Percentiles rank a stretch among this genome's conserved stretches.
Evolutionary conservation across 768 basidiomycete genomes (phyloP).

Genomic region (Asterophora parasitica): DNA sequence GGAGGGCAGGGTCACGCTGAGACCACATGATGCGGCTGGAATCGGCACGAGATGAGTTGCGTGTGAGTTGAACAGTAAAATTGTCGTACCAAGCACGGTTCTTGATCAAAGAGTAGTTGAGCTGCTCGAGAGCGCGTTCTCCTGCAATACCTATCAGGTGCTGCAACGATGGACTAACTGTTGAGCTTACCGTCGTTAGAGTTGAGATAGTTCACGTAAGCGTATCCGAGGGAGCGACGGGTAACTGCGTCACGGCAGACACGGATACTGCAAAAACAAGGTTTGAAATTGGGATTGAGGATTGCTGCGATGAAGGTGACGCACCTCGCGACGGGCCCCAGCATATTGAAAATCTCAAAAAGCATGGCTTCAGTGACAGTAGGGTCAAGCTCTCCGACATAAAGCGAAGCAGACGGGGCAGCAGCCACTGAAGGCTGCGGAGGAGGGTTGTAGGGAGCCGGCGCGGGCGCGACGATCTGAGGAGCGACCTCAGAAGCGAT

Average conservation of each 20-base stretch:
- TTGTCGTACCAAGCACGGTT: slow-evolving; percentile 83
- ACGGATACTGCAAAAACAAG: slow-evolving; percentile 64
- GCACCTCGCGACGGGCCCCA: slow-evolving; percentile 96
- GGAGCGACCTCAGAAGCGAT: slow-evolving; percentile 43
- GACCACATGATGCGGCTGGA: slow-evolving; percentile 99
- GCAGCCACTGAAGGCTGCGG: slow-evolving; percentile 51
- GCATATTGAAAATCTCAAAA: slow-evolving; percentile 99
- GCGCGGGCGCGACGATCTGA: slow-evolving; percentile 31
- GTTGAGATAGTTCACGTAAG: slow-evolving; percentile 99
- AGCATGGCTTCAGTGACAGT: slow-evolving; percentile 99
- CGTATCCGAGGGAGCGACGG: slow-evolving; percentile 98
- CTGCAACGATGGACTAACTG: background rate
- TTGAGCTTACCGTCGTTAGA: slow-evolving; percentile 72
- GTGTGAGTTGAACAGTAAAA: slow-evolving; percentile 11
- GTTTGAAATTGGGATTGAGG: background rate
- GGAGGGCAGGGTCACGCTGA: slow-evolving; percentile 97
- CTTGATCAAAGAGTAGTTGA: slow-evolving; percentile 99
- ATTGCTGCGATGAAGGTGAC: slow-evolving; percentile 16
- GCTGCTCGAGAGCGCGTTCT: slow-evolving; percentile 96
- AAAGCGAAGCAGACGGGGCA: slow-evolving; percentile 87
- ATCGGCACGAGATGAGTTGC: slow-evolving; percentile 8
- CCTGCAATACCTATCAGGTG: slow-evolving; percentile 38
- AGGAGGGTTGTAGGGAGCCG: slow-evolving; percentile 56
- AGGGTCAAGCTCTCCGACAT: slow-evolving; percentile 98
- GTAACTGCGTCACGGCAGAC: slow-evolving; percentile 99